These are phyloP conservation scores for Maudiozyma pseudohumilis DNA, from an alignment of 805 yeast genomes.

Conservation along the genomic window DNA sequence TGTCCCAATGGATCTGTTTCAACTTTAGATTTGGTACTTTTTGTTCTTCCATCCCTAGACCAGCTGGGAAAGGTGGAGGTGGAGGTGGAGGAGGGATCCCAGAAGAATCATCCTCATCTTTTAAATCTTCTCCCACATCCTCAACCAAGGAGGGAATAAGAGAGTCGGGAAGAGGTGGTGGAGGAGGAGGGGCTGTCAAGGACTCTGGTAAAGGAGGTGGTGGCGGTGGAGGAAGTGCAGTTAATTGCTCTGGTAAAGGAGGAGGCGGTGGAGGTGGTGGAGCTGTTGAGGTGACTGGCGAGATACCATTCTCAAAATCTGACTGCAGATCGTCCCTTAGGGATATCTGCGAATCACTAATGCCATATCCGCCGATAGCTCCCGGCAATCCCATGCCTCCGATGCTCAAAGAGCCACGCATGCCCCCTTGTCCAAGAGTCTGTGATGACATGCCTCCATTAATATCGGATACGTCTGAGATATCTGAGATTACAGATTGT, in stretches of 20 bases:
- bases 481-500: neutral
- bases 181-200: no score
- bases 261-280: slow-evolving; percentile 14
- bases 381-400: no score
- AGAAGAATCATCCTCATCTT: neutral
- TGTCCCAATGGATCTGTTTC: slow-evolving; percentile 81
- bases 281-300: no score
- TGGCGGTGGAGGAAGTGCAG: slow-evolving; percentile 30
- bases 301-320: no score
- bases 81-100: slow-evolving; percentile 19
- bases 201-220: slow-evolving; percentile 20
- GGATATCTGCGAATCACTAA: no score
- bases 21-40: slow-evolving; percentile 39
- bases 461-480: neutral
- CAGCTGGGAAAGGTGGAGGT: slow-evolving; percentile 5
- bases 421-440: no score
- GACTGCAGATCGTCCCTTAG: no score
- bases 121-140: neutral
- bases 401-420: no score
- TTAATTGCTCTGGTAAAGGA: slow-evolving; percentile 5
- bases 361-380: no score
- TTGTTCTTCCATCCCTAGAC: neutral
- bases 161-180: no score
- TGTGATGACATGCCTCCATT: neutral
- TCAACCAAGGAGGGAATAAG: no score